Evolutionary conservation across 2,329 filamentous ascomycete genomes (phyloP).

Genomic region (Paraphaeosphaeria minitans): DNA sequence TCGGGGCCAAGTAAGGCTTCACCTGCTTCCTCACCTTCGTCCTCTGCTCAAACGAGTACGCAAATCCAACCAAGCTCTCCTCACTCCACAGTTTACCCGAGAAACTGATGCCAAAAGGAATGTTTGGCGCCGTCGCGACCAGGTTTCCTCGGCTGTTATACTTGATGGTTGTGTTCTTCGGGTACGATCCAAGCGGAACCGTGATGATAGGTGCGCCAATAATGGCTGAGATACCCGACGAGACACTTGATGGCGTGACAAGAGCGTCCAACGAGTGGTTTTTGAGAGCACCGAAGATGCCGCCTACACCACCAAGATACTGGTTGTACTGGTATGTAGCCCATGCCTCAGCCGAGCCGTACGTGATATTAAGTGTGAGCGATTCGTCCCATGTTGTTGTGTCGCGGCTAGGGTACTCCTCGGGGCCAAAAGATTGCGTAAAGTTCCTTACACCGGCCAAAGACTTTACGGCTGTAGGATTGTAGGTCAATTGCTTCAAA

Average conservation of each 20-base stretch:
- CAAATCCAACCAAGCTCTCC: slow-evolving; percentile 65
- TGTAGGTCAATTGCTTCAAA: slow-evolving; percentile 60
- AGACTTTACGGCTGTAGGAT: slow-evolving; percentile 61
- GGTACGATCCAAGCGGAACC: slow-evolving; percentile 65
- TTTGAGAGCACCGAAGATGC: slow-evolving; percentile 64
- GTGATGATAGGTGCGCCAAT: slow-evolving; percentile 66
- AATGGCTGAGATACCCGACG: slow-evolving; percentile 57
- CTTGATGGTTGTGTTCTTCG: slow-evolving; percentile 54
- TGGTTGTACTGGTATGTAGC: slow-evolving; percentile 59
- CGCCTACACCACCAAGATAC: slow-evolving; percentile 62
- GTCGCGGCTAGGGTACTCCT: slow-evolving; percentile 67
- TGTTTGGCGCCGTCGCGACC: slow-evolving; percentile 58
- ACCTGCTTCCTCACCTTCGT: slow-evolving; percentile 56
- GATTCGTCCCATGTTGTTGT: slow-evolving; percentile 62
- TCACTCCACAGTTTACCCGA: slow-evolving; percentile 67
- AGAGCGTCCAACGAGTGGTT: slow-evolving; percentile 65
- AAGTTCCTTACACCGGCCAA: slow-evolving; percentile 61
- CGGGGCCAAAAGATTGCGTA: slow-evolving; percentile 58
- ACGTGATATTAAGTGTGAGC: slow-evolving; percentile 60
- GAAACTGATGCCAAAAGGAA: slow-evolving; percentile 68
- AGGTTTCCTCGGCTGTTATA: slow-evolving; percentile 57
- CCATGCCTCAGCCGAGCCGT: slow-evolving; percentile 64
- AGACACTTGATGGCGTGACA: slow-evolving; percentile 61
- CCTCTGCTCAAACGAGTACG: slow-evolving; percentile 71
- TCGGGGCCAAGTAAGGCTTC: slow-evolving; percentile 56